Evolutionary conservation across 108 stramenopile species (phyloP), one percentile per base, ranked within the genome.

Genomic region (Stephanodiscus triporus): DNA sequence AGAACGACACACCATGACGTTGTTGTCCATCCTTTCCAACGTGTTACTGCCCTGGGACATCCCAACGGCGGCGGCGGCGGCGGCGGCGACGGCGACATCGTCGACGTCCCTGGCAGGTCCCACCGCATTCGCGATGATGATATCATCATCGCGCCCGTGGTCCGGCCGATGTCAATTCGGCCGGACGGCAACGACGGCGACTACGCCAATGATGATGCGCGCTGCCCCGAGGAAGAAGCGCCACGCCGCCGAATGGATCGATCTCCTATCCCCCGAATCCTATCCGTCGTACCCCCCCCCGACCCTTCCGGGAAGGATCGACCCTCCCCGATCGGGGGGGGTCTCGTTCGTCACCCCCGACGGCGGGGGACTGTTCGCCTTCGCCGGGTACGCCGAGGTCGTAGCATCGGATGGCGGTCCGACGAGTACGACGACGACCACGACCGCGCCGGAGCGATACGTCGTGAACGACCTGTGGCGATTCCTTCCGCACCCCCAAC

Each of bases 381-480:
- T 92, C 87, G 91, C 83, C 45, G 91, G 91, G 26, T 92, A 92
- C 56, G 87, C 81, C 22, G 91, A 89, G 64, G n/a, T n/a, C n/a
- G 83, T 76, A 1, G 55, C 70, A 26, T 29, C 68, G 7, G 32
- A 10, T 19, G 45, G 24, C 23, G 48, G n/a, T n/a, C n/a, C 14
- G 36, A 26, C 67, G 14, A 9, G 11, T 10, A 26, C 32, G n/a
- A 22, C 13, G 14, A 22, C 20, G 24, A 36, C 51, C 29, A 27
- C 20, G 24, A 36, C 51, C 29, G 20, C 55, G 19, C 68, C 69
- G 1, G 58, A 76, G 14, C 65, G 75, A 68, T 76, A 47, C 62
- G 87, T 73, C 0, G 83, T 77, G 4, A 85, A 90, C 68, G 89
- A 88, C 79, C 36, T 90, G 13, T 90, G 89, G 89, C 30, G 77